phyloP scores from a whole-genome alignment of 495 filamentous ascomycete genomes.

The Hypoxylon crocopeplum region DNA sequence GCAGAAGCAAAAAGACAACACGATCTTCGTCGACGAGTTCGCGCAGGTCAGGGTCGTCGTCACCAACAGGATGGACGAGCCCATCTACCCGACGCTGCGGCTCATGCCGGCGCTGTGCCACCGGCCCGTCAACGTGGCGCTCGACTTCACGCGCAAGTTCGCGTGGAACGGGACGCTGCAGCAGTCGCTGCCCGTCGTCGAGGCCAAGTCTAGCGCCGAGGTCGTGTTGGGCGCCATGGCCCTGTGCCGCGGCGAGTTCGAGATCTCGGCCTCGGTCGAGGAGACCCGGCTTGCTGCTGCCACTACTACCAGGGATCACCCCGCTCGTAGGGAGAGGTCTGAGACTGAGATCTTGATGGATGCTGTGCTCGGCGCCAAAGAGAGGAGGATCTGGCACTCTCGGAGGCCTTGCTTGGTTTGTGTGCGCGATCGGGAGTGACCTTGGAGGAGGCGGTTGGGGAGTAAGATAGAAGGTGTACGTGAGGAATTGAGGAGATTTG shows the following conservation, averaged over 20 bases:
- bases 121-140: slow-evolving; percentile 72
- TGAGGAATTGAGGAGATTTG: not conserved
- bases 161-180: slow-evolving; percentile 87
- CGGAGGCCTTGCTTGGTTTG: slow-evolving; percentile 68
- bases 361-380: slow-evolving; percentile 60
- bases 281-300: slow-evolving; percentile 65
- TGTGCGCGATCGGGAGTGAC: slow-evolving; percentile 62
- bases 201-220: slow-evolving; percentile 59
- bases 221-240: slow-evolving; percentile 70
- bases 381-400: slow-evolving; percentile 76
- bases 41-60: slow-evolving; percentile 71
- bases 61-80: slow-evolving; percentile 71
- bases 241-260: slow-evolving; percentile 81
- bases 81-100: slow-evolving; percentile 76
- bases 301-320: slow-evolving; percentile 2
- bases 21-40: slow-evolving; percentile 73
- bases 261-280: slow-evolving; percentile 81
- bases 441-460: too few species aligned
- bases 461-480: slow-evolving; percentile 23
- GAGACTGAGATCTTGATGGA: slow-evolving; percentile 54
- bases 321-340: slow-evolving; percentile 23
- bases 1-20: slow-evolving; percentile 45
- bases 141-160: slow-evolving; percentile 84
- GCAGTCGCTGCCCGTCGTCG: slow-evolving; percentile 68
- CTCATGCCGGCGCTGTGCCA: slow-evolving; percentile 78